Evolutionary conservation across 2,329 filamentous ascomycete genomes (phyloP).

Genomic region (Talaromyces sp.): DNA sequence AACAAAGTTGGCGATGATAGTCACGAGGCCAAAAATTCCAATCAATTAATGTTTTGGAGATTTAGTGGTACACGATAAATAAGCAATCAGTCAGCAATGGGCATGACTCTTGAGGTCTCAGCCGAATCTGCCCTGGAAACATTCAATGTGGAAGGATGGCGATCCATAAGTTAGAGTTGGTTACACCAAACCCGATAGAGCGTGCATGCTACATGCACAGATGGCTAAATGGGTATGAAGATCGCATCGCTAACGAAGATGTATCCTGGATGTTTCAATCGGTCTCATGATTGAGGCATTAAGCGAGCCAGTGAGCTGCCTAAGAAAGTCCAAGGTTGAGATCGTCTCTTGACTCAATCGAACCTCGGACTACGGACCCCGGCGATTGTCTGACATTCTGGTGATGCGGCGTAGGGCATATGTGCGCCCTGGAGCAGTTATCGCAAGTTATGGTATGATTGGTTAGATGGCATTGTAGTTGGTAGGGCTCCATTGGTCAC

Average conservation of each 20-base stretch:
- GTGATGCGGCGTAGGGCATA: not conserved
- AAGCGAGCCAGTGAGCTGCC: not conserved
- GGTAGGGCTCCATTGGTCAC: not conserved
- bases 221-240: not conserved
- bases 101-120: not conserved
- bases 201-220: not conserved
- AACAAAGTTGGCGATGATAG: not conserved
- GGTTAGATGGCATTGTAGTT: not conserved
- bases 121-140: not conserved
- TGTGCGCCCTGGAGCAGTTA: not conserved
- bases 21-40: not conserved
- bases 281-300: not conserved
- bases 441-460: not conserved
- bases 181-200: not conserved
- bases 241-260: not conserved
- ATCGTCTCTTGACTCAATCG: not conserved
- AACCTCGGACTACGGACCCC: not conserved
- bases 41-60: not conserved
- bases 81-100: not conserved
- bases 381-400: not conserved
- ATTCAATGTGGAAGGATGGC: not conserved
- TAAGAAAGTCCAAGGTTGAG: not conserved
- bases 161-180: slow-evolving; percentile 1
- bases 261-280: not conserved
- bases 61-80: not conserved